Percentiles rank a stretch among this genome's conserved stretches.
Evolutionary conservation across 1,139 yeast genomes (phyloP).

Genomic region (Yamadazyma taylorii): DNA sequence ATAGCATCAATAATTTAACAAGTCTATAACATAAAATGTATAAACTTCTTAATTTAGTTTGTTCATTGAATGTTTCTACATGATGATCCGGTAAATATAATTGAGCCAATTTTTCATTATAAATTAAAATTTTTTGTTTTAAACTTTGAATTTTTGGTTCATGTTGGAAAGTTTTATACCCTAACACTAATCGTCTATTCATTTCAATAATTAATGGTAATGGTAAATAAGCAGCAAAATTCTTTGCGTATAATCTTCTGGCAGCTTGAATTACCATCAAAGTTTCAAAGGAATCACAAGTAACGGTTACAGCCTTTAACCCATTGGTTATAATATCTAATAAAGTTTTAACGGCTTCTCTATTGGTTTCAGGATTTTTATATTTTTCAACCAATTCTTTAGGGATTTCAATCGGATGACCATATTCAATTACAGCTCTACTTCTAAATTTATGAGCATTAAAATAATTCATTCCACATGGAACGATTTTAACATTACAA

Average conservation of each 20-base stretch:
- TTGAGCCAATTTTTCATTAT: conserved; percentile 65
- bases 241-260: conserved; percentile 82
- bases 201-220: conserved; percentile 83
- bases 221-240: conserved; percentile 66
- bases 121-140: conserved; percentile 60
- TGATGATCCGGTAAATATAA: conserved; percentile 87
- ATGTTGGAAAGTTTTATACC: conserved; percentile 72
- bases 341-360: conserved; percentile 73
- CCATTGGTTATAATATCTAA: conserved; percentile 75
- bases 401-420: conserved; percentile 42
- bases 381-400: conserved; percentile 28
- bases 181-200: conserved; percentile 80
- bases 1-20: conserved; percentile 52
- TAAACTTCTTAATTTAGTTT: conserved; percentile 41
- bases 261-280: conserved; percentile 93
- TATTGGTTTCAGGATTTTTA: conserved; percentile 51
- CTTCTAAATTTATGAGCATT: conserved; percentile 47
- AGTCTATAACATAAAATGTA: conserved; percentile 54
- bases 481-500: conserved; percentile 38
- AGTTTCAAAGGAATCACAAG: conserved; percentile 90
- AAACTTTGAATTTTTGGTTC: conserved; percentile 66
- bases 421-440: conserved; percentile 49
- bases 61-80: conserved; percentile 63
- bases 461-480: conserved; percentile 50
- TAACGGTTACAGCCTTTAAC: conserved; percentile 83